A percentile compares a stretch with the other conserved stretches of the same genome.
These are phyloP conservation scores for Glaciozyma martinii DNA, from an alignment of 768 basidiomycete genomes.

Conservation along the genomic window DNA sequence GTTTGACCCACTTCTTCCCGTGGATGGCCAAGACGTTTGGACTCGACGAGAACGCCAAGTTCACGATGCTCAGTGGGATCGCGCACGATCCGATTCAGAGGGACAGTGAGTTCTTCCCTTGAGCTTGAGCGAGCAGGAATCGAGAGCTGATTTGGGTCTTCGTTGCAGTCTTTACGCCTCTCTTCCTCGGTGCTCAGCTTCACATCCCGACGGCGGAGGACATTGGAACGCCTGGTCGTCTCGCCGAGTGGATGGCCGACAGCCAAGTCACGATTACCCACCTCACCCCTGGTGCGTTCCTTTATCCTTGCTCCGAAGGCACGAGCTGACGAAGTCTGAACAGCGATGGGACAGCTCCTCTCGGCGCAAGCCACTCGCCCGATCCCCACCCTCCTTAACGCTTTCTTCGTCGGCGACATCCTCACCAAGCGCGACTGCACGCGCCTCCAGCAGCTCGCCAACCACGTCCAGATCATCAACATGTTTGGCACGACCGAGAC, in stretches of 20 bases:
- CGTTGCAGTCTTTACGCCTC: constrained; percentile 84
- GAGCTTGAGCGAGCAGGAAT: neutral
- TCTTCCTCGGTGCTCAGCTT: constrained; percentile 91
- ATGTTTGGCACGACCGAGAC: constrained; percentile 99
- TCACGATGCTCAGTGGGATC: constrained; percentile 97
- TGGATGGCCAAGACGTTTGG: constrained; percentile 93
- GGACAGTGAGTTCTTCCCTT: constrained; percentile 57
- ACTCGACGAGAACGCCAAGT: constrained; percentile 63
- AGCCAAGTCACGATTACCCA: constrained; percentile 89
- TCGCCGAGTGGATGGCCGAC: constrained; percentile 97
- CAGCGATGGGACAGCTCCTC: constrained; percentile 94
- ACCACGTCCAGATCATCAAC: constrained; percentile 90
- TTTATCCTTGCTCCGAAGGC: neutral
- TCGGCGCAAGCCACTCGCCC: constrained; percentile 74
- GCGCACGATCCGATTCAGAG: constrained; percentile 98
- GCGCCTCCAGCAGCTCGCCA: constrained; percentile 81
- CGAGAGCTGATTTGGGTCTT: constrained; percentile 10
- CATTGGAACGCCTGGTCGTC: constrained; percentile 88
- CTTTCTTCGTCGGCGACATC: constrained; percentile 99
- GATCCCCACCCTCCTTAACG: constrained; percentile 75
- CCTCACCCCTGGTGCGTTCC: constrained; percentile 59
- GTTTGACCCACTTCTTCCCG: constrained; percentile 96
- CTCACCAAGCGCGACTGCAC: constrained; percentile 96
- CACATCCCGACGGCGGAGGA: constrained; percentile 95
- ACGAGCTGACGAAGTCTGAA: too few species aligned